A percentile compares a stretch with the other conserved stretches of the same genome.
phyloP scores from a whole-genome alignment of 352 stramenopile species.

The Globisporangium canariense region DNA sequence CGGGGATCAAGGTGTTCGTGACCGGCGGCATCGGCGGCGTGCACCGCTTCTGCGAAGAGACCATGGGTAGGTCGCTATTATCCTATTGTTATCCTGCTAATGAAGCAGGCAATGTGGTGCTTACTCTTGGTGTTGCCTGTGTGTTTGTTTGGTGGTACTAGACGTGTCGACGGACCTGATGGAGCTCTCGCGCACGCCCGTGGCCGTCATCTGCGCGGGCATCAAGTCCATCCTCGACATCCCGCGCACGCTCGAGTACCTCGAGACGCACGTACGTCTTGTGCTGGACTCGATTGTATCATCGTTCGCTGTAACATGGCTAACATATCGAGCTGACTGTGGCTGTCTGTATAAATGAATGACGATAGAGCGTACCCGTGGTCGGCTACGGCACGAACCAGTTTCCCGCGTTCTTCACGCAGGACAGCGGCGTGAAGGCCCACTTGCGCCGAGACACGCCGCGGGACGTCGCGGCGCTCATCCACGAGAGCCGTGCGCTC shows the following conservation, averaged over 20 bases:
- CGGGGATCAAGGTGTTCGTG: constrained; percentile 96
- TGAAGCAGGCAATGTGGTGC: background rate
- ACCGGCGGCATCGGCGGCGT: constrained; percentile 97
- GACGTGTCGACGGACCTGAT: constrained; percentile 96
- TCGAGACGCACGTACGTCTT: constrained; percentile 90
- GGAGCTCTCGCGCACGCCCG: constrained; percentile 93
- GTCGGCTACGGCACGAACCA: constrained; percentile 89
- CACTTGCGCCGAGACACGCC: constrained; percentile 85
- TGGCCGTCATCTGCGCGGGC: constrained; percentile 97
- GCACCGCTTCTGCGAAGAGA: constrained; percentile 93
- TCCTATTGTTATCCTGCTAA: background rate
- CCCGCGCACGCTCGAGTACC: constrained; percentile 92
- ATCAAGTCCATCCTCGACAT: constrained; percentile 99
- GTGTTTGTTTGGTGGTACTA: constrained; percentile 13
- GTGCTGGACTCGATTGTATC: no score
- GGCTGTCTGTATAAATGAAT: background rate
- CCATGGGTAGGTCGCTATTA: constrained; percentile 63
- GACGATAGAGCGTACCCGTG: constrained; percentile 91
- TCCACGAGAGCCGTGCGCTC: constrained; percentile 75
- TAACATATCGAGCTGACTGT: background rate
- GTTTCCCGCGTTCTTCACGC: constrained; percentile 98
- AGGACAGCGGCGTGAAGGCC: constrained; percentile 83
- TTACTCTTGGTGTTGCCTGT: background rate
- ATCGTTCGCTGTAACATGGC: background rate
- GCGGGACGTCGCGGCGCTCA: constrained; percentile 84